These are phyloP conservation scores for Aureobasidium sp. DNA, from an alignment of 2,329 filamentous ascomycete species.

Conservation along the genomic window DNA sequence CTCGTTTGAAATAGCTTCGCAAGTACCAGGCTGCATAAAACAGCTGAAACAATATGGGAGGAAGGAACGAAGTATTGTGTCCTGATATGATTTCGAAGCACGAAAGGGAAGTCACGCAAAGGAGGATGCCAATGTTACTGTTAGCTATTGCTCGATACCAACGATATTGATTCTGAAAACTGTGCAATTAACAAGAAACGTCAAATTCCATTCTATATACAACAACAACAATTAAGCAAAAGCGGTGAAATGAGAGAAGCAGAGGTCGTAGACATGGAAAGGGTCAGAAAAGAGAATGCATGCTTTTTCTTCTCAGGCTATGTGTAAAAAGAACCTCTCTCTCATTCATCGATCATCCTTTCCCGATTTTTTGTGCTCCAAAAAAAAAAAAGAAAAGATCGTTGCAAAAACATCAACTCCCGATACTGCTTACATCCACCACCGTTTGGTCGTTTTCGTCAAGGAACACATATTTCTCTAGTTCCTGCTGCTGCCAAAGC, in stretches of 20 bases:
- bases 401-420: conserved; percentile 7
- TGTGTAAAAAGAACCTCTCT: neutral
- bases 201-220: neutral
- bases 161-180: neutral
- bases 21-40: conserved; percentile 23
- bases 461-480: neutral
- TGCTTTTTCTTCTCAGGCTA: conserved; percentile 4
- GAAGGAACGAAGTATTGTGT: neutral
- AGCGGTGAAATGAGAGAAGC: neutral
- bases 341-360: neutral
- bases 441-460: neutral
- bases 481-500: conserved; percentile 10
- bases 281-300: conserved; percentile 1
- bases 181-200: no score
- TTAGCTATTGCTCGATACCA: conserved; percentile 1
- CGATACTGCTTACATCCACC: neutral
- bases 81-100: neutral
- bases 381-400: neutral
- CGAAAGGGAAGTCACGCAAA: neutral
- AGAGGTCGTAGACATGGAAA: neutral
- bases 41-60: neutral
- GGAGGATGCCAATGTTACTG: neutral
- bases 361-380: conserved; percentile 2
- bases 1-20: conserved; percentile 19
- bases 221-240: neutral